Evolutionary conservation across 768 basidiomycete genomes (phyloP).

Genomic region (Tricholoma matsutake): DNA sequence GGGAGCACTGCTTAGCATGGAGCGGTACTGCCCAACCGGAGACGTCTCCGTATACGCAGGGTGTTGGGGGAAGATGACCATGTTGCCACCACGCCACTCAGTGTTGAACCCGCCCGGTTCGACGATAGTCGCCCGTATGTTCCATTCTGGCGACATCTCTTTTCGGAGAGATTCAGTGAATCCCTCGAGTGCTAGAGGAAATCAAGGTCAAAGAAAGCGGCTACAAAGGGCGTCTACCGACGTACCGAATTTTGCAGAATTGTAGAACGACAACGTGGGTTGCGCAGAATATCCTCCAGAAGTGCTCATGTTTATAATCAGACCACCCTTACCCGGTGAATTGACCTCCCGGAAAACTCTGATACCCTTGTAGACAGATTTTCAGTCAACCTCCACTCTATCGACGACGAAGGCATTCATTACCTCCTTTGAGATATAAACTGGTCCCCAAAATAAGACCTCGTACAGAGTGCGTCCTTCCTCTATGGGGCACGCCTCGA

Average conservation of each 20-base stretch:
- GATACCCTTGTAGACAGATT: no score
- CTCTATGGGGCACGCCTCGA: slow-evolving; percentile 32
- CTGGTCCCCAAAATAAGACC: slow-evolving; percentile 44
- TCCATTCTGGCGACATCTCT: slow-evolving; percentile 41
- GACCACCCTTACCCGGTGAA: slow-evolving; percentile 29
- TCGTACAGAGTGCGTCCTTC: slow-evolving; percentile 36
- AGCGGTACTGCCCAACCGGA: slow-evolving; percentile 6
- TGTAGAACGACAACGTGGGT: slow-evolving; percentile 18
- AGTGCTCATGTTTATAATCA: slow-evolving; percentile 34
- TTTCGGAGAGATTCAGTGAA: slow-evolving; percentile 28
- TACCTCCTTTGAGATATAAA: slow-evolving; percentile 35
- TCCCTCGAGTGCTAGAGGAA: slow-evolving; percentile 27
- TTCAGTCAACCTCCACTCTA: no score
- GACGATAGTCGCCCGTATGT: slow-evolving; percentile 27
- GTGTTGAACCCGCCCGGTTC: slow-evolving; percentile 24
- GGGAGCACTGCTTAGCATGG: slow-evolving; percentile 8
- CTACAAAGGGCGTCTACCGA: no score
- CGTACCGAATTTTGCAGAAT: slow-evolving; percentile 17
- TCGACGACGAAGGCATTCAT: not conserved
- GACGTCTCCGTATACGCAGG: slow-evolving; percentile 17
- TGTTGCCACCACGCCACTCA: slow-evolving; percentile 16
- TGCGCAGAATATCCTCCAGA: slow-evolving; percentile 15
- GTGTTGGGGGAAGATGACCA: slow-evolving; percentile 16
- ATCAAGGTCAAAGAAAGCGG: no score
- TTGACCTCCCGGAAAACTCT: slow-evolving; percentile 36